phyloP scores from a whole-genome alignment of 192 early-diverging fungal species.

The Entomortierella chlamydospora region DNA sequence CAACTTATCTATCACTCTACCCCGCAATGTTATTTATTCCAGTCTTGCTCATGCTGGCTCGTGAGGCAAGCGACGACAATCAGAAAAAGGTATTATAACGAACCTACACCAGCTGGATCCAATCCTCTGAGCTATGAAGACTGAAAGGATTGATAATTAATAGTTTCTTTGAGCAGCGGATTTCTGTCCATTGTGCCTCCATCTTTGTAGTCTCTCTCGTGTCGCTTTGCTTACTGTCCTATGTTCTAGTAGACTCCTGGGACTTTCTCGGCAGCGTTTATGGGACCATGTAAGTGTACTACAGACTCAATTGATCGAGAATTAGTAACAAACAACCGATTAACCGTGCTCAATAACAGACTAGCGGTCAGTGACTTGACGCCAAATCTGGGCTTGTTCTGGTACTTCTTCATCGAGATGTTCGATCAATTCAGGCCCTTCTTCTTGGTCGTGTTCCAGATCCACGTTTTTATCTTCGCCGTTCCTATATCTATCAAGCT shows the following conservation, averaged over 20 bases:
- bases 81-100: constrained; percentile 23
- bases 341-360: constrained; percentile 37
- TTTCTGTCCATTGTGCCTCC: constrained; percentile 13
- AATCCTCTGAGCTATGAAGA: neutral
- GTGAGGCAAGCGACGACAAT: neutral
- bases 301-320: too few relatives aligned
- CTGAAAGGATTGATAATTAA: neutral
- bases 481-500: constrained; percentile 86
- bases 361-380: constrained; percentile 87
- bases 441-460: constrained; percentile 94
- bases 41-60: constrained; percentile 60
- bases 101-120: neutral
- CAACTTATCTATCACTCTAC: constrained; percentile 89
- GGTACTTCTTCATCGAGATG: constrained; percentile 99
- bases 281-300: constrained; percentile 73
- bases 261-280: constrained; percentile 75
- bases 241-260: constrained; percentile 74
- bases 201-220: constrained; percentile 56
- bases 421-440: constrained; percentile 98
- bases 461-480: constrained; percentile 91
- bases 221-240: constrained; percentile 68
- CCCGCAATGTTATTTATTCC: constrained; percentile 85
- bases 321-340: neutral
- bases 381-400: constrained; percentile 96
- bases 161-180: constrained; percentile 10